These are phyloP conservation scores for Sugiyamaella boreocaroliniensis DNA, from an alignment of 805 yeast genomes.

Conservation along the genomic window DNA sequence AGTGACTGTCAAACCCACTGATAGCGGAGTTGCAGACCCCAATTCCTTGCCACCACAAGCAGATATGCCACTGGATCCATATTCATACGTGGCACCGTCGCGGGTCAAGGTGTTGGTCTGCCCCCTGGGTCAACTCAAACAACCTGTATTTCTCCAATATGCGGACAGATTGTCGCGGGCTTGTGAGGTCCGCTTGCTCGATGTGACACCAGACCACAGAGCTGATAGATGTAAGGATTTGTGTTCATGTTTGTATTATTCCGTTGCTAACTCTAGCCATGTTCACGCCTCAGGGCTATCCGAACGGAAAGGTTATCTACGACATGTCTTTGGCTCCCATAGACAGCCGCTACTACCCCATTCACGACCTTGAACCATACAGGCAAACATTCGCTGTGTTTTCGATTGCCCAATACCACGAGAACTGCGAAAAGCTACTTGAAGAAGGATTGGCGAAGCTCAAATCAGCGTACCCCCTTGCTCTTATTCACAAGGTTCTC, in stretches of 20 bases:
- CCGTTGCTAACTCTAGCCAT: constrained; percentile 24
- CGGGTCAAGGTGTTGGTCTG: constrained; percentile 59
- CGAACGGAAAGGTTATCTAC: constrained; percentile 65
- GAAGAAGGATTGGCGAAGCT: constrained; percentile 35
- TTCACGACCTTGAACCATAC: constrained; percentile 87
- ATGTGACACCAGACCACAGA: constrained; percentile 60
- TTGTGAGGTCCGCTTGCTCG: constrained; percentile 64
- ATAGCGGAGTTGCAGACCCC: too few species aligned
- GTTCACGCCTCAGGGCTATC: constrained; percentile 82
- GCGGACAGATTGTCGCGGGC: constrained; percentile 41
- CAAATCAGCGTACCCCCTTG: constrained; percentile 41
- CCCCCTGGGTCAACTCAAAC: constrained; percentile 51
- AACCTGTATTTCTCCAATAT: constrained; percentile 39
- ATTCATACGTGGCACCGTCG: constrained; percentile 53
- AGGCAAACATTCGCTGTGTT: constrained; percentile 57
- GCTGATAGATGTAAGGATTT: constrained; percentile 28
- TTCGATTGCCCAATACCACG: constrained; percentile 37
- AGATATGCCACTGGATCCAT: constrained; percentile 25
- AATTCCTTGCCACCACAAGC: too few species aligned
- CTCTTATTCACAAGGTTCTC: constrained; percentile 26
- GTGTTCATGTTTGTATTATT: not conserved
- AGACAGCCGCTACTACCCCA: constrained; percentile 47
- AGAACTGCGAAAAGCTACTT: constrained; percentile 17
- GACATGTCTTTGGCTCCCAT: constrained; percentile 43
- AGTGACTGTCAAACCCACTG: too few species aligned